These are phyloP conservation scores for Leccinum pachyderme DNA, from an alignment of 1,284 basidiomycete species.

Conservation along the genomic window DNA sequence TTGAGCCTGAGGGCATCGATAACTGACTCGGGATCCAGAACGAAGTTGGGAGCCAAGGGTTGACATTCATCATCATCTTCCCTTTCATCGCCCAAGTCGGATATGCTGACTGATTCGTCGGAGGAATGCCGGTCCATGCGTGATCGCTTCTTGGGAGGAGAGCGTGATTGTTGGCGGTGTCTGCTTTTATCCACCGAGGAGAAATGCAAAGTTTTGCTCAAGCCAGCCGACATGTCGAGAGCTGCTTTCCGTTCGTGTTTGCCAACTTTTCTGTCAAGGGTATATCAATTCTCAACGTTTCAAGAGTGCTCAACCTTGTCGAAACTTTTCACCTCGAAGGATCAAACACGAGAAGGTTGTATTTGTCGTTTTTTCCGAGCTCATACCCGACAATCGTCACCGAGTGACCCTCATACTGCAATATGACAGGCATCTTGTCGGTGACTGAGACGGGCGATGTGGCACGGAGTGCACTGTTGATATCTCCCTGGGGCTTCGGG, in stretches of 20 bases:
- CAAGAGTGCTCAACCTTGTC: background rate
- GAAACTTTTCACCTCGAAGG: conserved; percentile 56
- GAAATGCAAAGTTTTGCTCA: conserved; percentile 6
- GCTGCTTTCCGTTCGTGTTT: conserved; percentile 36
- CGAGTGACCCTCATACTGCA: conserved; percentile 83
- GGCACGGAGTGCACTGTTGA: conserved; percentile 47
- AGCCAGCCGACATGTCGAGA: conserved; percentile 16
- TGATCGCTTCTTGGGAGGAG: conserved; percentile 27
- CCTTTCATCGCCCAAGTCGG: conserved; percentile 24
- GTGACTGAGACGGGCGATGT: conserved; percentile 55
- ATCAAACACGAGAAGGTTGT: conserved; percentile 74
- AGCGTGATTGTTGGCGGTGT: conserved; percentile 13
- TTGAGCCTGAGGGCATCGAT: conserved; percentile 52
- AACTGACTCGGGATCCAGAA: conserved; percentile 35
- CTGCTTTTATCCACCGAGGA: conserved; percentile 18
- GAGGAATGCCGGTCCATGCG: conserved; percentile 23
- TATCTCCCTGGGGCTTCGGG: conserved; percentile 35
- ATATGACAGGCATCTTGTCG: conserved; percentile 71
- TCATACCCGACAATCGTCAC: conserved; percentile 84
- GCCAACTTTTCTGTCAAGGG: conserved; percentile 19
- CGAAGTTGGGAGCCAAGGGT: conserved; percentile 7
- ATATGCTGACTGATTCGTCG: conserved; percentile 39
- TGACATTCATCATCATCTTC: conserved; percentile 4
- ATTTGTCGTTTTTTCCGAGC: conserved; percentile 50
- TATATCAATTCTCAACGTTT: conserved; percentile 7